phyloP scores from a whole-genome alignment of 495 filamentous ascomycete species.

The Tuber microsphaerosporum region DNA sequence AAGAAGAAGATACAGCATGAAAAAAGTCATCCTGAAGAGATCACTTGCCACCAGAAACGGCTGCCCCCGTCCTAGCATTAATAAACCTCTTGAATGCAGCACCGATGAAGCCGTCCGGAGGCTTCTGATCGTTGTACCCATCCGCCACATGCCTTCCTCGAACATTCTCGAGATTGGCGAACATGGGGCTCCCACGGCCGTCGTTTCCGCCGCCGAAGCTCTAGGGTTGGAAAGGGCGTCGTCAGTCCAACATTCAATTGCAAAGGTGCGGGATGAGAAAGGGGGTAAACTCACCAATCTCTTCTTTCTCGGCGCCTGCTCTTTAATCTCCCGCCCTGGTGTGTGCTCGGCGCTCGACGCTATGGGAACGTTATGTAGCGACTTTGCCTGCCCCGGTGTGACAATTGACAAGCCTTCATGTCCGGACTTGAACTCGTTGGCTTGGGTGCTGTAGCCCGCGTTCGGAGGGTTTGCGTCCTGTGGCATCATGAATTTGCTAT shows the following conservation, averaged over 20 bases:
- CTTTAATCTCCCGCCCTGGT: conserved; percentile 6
- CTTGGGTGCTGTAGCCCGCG: conserved; percentile 8
- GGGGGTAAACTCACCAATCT: conserved; percentile 18
- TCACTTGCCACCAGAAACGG: conserved; percentile 18
- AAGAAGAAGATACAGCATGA: neutral
- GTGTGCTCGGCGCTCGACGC: neutral
- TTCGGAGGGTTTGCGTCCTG: conserved; percentile 9
- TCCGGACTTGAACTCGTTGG: conserved; percentile 1
- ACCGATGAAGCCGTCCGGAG: conserved; percentile 35
- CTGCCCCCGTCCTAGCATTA: conserved; percentile 11
- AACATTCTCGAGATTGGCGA: conserved; percentile 29
- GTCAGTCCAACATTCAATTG: neutral
- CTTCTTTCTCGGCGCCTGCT: conserved; percentile 21
- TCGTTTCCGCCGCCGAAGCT: conserved; percentile 38
- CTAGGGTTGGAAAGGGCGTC: conserved; percentile 5
- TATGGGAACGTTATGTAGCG: conserved; percentile 11
- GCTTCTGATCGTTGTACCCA: conserved; percentile 36
- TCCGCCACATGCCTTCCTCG: conserved; percentile 20
- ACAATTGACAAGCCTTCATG: neutral
- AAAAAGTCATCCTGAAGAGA: neutral
- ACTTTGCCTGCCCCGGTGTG: conserved; percentile 7
- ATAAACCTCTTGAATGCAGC: conserved; percentile 30
- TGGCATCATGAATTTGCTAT: conserved; percentile 12
- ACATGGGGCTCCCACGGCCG: conserved; percentile 35
- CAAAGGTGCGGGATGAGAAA: neutral